Percentiles rank a stretch among this genome's conserved stretches.
phyloP scores from a whole-genome alignment of 257 asterid species.

The Salvia miltiorrhiza region DNA sequence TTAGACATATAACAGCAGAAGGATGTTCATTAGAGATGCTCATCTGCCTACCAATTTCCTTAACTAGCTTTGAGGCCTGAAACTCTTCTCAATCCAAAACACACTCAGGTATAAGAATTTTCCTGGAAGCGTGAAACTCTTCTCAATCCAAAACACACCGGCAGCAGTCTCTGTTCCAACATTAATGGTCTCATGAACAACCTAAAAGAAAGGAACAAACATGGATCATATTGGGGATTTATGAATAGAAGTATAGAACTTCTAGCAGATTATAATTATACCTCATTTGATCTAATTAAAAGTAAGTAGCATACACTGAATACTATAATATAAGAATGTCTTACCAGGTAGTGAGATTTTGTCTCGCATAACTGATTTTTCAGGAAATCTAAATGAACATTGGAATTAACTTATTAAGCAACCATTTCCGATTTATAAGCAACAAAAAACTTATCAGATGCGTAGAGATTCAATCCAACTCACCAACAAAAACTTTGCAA shows the following conservation, averaged over 20 bases:
- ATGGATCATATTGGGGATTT: conserved; percentile 18
- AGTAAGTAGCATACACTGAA: conserved; percentile 1
- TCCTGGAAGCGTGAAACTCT: conserved; percentile 17
- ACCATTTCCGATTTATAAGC: no score
- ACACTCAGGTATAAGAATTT: conserved; percentile 17
- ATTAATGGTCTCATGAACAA: conserved; percentile 80
- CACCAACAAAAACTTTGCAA: no score
- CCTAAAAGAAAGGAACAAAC: conserved; percentile 45
- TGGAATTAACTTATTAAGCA: no score
- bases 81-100: conserved; percentile 87
- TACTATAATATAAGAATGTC: not conserved
- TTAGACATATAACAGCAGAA: conserved; percentile 16
- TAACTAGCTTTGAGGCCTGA: conserved; percentile 94
- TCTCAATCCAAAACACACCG: conserved; percentile 45
- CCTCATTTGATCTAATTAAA: not conserved
- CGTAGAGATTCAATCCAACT: no score
- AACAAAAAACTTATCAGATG: no score
- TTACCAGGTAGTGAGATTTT: not conserved
- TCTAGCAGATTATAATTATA: not conserved
- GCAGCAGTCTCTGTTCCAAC: conserved; percentile 98
- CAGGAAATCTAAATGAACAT: not conserved
- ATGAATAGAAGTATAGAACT: not conserved
- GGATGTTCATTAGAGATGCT: conserved; percentile 43
- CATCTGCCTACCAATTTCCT: conserved; percentile 99
- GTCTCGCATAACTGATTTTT: not conserved